Evolutionary conservation across 257 asterid species (phyloP).

Genomic region (Oldenlandia corymbosa): DNA sequence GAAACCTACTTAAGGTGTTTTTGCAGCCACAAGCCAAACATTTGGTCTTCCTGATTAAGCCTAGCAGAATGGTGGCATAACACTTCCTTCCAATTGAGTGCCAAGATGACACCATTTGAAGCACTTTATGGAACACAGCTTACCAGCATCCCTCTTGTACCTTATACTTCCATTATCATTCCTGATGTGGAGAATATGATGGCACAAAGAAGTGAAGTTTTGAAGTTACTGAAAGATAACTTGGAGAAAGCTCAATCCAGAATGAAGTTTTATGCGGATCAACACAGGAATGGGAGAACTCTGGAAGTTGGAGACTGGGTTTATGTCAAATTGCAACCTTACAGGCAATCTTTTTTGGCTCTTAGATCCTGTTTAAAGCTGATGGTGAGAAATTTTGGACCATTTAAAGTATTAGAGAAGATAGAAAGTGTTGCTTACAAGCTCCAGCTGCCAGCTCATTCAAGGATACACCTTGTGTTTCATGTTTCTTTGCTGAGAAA

Average conservation of each 20-base stretch:
- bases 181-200: neutral
- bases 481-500: too few relatives aligned
- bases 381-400: too few relatives aligned
- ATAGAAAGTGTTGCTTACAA: too few relatives aligned
- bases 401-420: too few relatives aligned
- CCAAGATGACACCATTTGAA: neutral
- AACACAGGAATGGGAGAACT: neutral
- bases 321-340: too few relatives aligned
- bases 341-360: too few relatives aligned
- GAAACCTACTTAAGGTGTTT: neutral
- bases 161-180: too few relatives aligned
- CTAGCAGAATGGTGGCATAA: neutral
- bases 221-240: neutral
- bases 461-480: too few relatives aligned
- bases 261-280: neutral
- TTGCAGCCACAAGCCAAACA: neutral
- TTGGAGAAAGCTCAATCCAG: neutral
- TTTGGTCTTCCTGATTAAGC: neutral
- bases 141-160: neutral
- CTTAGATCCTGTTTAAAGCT: too few relatives aligned
- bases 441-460: too few relatives aligned
- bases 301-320: neutral
- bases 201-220: too few relatives aligned
- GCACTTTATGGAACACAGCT: neutral
- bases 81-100: neutral